Percentiles rank a stretch among this genome's conserved stretches.
Evolutionary conservation across 129 eudicot genomes (phyloP).

Genomic region (Artemisia annua): DNA sequence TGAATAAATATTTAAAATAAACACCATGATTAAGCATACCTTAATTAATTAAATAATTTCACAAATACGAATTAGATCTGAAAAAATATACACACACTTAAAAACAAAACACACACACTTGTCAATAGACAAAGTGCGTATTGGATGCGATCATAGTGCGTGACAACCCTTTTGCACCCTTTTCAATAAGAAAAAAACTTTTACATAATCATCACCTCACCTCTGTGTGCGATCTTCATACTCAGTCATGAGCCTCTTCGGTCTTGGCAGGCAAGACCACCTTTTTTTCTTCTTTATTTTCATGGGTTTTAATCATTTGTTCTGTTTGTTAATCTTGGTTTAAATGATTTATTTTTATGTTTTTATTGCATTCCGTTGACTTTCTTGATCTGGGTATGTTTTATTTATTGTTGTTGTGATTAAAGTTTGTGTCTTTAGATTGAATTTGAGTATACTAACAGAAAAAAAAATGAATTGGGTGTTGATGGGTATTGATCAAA

Average conservation of each 20-base stretch:
- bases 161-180: neutral
- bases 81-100: neutral
- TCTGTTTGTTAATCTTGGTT: neutral
- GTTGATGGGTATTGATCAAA: conserved; percentile 20
- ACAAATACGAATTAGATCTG: neutral
- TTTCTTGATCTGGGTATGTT: conserved; percentile 30
- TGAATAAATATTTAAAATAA: too few species aligned
- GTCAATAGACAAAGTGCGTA: neutral
- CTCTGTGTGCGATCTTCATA: neutral
- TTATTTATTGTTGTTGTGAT: neutral
- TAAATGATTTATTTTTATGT: neutral
- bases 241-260: conserved; percentile 80
- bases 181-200: neutral
- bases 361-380: conserved; percentile 12
- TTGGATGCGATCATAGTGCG: conserved; percentile 13
- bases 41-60: neutral
- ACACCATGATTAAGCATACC: too few species aligned
- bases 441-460: too few species aligned
- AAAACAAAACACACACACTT: conserved; percentile 12
- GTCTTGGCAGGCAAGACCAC: conserved; percentile 76
- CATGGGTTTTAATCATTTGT: neutral
- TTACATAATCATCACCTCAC: neutral
- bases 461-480: too few species aligned
- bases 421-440: neutral
- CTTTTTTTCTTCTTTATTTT: neutral